These are phyloP conservation scores for Quercus cerris DNA, from an alignment of 306 rosid species.

Conservation along the genomic window DNA sequence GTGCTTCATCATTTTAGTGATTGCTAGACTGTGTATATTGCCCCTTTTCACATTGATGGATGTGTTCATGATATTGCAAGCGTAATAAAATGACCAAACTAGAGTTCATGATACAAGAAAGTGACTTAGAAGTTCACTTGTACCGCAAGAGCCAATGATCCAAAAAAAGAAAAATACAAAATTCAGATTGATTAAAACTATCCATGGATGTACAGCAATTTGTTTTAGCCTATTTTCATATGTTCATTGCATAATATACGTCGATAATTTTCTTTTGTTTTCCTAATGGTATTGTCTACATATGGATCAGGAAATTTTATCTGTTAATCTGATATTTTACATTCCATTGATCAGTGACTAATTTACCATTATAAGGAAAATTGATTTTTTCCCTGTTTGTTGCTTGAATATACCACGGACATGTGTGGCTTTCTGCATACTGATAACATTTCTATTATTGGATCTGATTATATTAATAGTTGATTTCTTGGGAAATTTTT, in stretches of 20 bases:
- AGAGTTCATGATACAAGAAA: background rate
- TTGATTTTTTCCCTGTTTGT: background rate
- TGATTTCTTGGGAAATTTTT: slow-evolving; percentile 16
- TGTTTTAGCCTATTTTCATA: background rate
- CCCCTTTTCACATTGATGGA: background rate
- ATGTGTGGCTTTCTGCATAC: background rate
- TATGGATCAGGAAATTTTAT: background rate
- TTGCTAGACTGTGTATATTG: background rate
- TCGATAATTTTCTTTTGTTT: background rate
- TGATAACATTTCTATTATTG: slow-evolving; percentile 8
- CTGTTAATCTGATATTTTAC: background rate
- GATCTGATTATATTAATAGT: background rate
- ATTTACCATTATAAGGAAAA: background rate
- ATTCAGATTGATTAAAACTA: background rate
- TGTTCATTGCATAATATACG: background rate
- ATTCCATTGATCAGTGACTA: background rate
- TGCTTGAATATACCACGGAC: background rate
- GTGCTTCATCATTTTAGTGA: background rate
- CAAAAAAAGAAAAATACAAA: background rate
- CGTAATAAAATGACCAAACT: background rate
- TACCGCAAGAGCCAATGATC: background rate
- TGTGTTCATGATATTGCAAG: background rate
- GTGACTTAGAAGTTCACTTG: background rate
- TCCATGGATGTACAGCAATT: background rate
- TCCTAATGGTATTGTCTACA: background rate